A percentile compares a stretch with the other conserved stretches of the same genome.
phyloP scores from a whole-genome alignment of 768 basidiomycete genomes.

The Kwoniella bestiolae region DNA sequence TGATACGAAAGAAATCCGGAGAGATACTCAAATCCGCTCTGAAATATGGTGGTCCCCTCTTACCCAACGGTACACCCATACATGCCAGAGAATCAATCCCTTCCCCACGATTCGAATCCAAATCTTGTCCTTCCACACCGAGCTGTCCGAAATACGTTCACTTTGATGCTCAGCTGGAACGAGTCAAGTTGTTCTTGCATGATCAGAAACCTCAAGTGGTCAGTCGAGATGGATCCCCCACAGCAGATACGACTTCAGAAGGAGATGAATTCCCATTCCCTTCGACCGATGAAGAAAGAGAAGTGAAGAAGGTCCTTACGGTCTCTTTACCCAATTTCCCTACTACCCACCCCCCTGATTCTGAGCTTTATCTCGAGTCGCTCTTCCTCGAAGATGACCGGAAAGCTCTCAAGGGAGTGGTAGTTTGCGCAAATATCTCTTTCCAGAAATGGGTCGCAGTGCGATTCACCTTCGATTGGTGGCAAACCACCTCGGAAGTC shows the following conservation, averaged over 20 bases:
- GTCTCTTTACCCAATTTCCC: slow-evolving; percentile 77
- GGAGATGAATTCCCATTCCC: slow-evolving; percentile 60
- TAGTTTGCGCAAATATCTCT: slow-evolving; percentile 81
- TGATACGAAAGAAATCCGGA: slow-evolving; percentile 89
- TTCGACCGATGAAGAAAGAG: slow-evolving; percentile 54
- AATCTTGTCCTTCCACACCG: slow-evolving; percentile 80
- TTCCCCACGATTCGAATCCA: slow-evolving; percentile 56
- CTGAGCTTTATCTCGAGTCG: slow-evolving; percentile 59
- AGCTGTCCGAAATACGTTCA: slow-evolving; percentile 79
- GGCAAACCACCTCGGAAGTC: slow-evolving; percentile 96
- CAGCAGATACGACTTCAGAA: slow-evolving; percentile 63
- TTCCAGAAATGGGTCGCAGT: slow-evolving; percentile 85
- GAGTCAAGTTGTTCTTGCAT: slow-evolving; percentile 90
- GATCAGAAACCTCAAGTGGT: slow-evolving; percentile 95
- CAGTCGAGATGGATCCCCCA: slow-evolving; percentile 85
- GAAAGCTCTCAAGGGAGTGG: slow-evolving; percentile 68
- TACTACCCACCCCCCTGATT: slow-evolving; percentile 53
- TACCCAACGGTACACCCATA: slow-evolving; percentile 60
- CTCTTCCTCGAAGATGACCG: slow-evolving; percentile 59
- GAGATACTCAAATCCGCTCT: slow-evolving; percentile 90
- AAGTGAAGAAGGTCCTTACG: slow-evolving; percentile 45
- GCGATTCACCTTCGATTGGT: slow-evolving; percentile 89
- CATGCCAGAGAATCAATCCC: slow-evolving; percentile 10
- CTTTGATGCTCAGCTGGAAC: slow-evolving; percentile 88
- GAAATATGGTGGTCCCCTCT: slow-evolving; percentile 66